Evolutionary conservation across 805 yeast genomes (phyloP).

Genomic region (Suhomyces kilbournensis): DNA sequence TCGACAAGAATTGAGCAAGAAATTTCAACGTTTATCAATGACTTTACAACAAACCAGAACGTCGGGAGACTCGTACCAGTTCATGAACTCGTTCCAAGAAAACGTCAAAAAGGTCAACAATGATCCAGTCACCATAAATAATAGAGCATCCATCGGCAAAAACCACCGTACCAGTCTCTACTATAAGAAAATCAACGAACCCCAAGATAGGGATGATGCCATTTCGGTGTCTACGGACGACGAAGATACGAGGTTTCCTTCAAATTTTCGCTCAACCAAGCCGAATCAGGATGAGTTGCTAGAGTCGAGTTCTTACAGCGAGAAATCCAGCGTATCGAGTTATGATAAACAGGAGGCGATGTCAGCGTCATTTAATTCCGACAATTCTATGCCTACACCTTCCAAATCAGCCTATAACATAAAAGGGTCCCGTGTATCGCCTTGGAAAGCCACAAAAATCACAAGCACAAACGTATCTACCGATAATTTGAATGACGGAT

Average conservation of each 20-base stretch:
- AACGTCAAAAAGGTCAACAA: conserved; percentile 31
- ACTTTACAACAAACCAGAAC: conserved; percentile 34
- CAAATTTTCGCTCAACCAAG: background rate
- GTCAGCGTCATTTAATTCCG: background rate
- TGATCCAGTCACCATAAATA: conserved; percentile 3
- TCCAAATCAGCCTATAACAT: conserved; percentile 6
- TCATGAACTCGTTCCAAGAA: conserved; percentile 37
- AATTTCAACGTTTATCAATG: conserved; percentile 36
- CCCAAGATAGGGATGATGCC: conserved; percentile 11
- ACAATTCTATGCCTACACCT: background rate
- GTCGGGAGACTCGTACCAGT: conserved; percentile 39
- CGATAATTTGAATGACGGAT: background rate
- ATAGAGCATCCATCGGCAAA: conserved; percentile 4
- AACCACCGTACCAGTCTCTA: conserved; percentile 25
- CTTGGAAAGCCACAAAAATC: background rate
- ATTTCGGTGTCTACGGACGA: background rate
- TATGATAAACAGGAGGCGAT: conserved; percentile 5
- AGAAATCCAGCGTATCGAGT: conserved; percentile 23
- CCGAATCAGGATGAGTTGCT: conserved; percentile 13
- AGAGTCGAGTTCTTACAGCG: conserved; percentile 22
- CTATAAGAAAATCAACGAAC: conserved; percentile 31
- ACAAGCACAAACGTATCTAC: background rate
- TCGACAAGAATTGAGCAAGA: conserved; percentile 29
- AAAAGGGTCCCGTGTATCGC: conserved; percentile 7
- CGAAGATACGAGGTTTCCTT: background rate